Conservation (phyloP, 768 basidiomycete genomes). For the Lactifluus piperatus region DNA sequence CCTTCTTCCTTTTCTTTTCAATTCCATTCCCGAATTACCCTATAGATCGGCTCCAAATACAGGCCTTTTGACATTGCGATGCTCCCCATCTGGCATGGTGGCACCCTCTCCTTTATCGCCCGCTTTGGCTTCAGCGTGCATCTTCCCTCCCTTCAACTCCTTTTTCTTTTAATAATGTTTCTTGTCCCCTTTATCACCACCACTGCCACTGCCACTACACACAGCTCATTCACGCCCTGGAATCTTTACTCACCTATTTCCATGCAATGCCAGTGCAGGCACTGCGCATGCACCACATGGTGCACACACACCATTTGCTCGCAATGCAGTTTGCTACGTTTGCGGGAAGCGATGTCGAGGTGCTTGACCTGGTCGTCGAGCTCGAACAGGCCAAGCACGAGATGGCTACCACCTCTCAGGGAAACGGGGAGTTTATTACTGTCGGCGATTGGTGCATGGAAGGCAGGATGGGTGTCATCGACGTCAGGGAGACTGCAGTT, state of each 20-base stretch:
- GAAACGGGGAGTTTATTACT: background rate
- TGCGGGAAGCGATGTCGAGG: slow-evolving; percentile 34
- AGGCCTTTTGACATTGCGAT: slow-evolving; percentile 36
- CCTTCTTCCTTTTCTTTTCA: no score
- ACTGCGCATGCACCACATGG: slow-evolving; percentile 30
- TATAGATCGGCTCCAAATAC: slow-evolving; percentile 33
- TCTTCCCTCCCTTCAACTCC: background rate
- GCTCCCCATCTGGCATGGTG: slow-evolving; percentile 39
- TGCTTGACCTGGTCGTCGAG: slow-evolving; percentile 32
- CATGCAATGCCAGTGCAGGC: slow-evolving; percentile 37
- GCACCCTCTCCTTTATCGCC: slow-evolving; percentile 31
- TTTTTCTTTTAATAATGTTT: no score
- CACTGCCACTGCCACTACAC: no score
- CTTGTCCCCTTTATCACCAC: no score
- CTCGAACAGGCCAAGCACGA: slow-evolving; percentile 31
- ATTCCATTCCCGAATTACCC: background rate
- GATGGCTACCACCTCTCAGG: slow-evolving; percentile 13
- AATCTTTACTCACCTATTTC: slow-evolving; percentile 25
- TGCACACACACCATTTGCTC: slow-evolving; percentile 30
- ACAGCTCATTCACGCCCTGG: slow-evolving; percentile 20
- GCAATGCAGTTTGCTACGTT: slow-evolving; percentile 41
- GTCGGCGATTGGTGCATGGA: slow-evolving; percentile 26
- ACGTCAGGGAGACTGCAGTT: slow-evolving; percentile 28
- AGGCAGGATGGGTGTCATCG: slow-evolving; percentile 30
- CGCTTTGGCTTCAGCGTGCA: slow-evolving; percentile 32